Evolutionary conservation across 441 rosid genomes (phyloP), one percentile per base, ranked within the genome.

Genomic region (Biscutella laevigata): DNA sequence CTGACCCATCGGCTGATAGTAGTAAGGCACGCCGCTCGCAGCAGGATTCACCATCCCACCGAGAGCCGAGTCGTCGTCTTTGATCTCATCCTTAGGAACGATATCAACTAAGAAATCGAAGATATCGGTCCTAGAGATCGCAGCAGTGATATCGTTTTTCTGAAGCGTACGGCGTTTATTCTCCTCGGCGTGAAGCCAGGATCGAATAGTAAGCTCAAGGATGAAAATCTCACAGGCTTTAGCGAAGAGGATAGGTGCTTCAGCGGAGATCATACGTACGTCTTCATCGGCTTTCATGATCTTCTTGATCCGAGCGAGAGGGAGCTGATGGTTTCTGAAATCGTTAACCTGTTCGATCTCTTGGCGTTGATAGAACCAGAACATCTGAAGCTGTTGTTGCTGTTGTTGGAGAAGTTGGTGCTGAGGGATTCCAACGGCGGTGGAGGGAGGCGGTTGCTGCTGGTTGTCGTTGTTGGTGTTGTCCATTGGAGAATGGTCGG

Each of bases 191-290:
- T 84, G 91, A 65, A 82, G 82, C 96, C 94, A 88, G 5, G 96
- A 84, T 58, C 86, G 72, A 45, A 87, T 65, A 2, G 95, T 87
- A 45, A 84, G 66, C 57, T 88, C 96, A 52, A 84, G 56, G 53
- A 88, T 84, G 67, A 88, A 88, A 94, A 88, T 82, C 72, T 88
- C 96, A 13, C 96, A 88, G 2, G 96, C 96, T 57, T 90, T 81
- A 7, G 96, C 94, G 44, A 88, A 82, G 29, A 88, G 74, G 4
- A 84, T 83, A 0, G 96, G 96, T 1, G 96, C 94, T 70, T 88
- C 94, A 2, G 96, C 90, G 0, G 96, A 88, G 56, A 87, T 87
- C 95, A 87, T 87, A 61, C 88, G 82, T 14, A 87, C 95, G 29
- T 87, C 95, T 57, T 84, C 91, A 4, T 88, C 96, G 0, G 94